phyloP scores from a whole-genome alignment of 805 yeast species.

The Candida xyloterini region DNA sequence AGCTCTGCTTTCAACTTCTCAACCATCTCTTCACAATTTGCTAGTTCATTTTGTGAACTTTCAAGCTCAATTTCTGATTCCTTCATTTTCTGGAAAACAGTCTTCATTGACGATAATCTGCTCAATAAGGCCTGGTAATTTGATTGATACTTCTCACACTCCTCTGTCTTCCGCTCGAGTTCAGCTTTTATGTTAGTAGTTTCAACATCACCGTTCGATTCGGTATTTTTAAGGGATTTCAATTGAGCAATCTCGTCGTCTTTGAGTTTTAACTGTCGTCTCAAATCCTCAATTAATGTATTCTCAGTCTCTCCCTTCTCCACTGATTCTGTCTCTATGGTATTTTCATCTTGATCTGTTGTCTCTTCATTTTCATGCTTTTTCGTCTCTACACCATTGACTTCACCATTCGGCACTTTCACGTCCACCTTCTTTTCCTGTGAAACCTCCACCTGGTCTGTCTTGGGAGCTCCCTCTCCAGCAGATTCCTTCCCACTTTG shows the following conservation, averaged over 20 bases:
- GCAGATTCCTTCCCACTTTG: conserved; percentile 1
- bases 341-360: neutral
- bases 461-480: neutral
- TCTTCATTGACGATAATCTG: conserved; percentile 69
- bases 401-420: conserved; percentile 4
- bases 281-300: conserved; percentile 1
- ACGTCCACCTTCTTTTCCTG: conserved; percentile 1
- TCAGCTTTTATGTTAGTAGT: conserved; percentile 24
- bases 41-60: conserved; percentile 44
- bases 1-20: conserved; percentile 31
- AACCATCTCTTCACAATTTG: conserved; percentile 37
- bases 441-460: neutral
- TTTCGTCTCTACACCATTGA: neutral
- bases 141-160: conserved; percentile 54
- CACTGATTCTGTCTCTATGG: neutral
- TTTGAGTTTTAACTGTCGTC: conserved; percentile 4
- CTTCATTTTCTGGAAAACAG: conserved; percentile 70
- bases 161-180: conserved; percentile 39
- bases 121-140: conserved; percentile 62
- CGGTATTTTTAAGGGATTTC: neutral
- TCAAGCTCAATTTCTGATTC: conserved; percentile 64
- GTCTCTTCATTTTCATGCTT: neutral
- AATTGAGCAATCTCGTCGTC: conserved; percentile 2
- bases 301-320: neutral
- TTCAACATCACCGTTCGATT: neutral